Evolutionary conservation across 2,329 filamentous ascomycete genomes (phyloP).

Genomic region (Aspergillus sojae): DNA sequence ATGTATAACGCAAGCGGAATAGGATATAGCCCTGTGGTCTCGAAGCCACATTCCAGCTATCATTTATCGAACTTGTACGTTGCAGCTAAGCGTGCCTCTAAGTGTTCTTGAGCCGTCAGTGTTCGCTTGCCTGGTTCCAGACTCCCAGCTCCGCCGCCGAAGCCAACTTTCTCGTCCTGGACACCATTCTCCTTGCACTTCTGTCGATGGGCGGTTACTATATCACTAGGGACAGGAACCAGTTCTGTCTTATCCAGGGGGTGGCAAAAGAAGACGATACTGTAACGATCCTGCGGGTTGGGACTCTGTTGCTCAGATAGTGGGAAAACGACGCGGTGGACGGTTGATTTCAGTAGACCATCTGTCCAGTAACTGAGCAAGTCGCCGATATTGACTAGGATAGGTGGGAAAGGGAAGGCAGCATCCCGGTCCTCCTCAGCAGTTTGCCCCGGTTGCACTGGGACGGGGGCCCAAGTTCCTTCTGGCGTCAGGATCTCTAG

Average conservation of each 20-base stretch:
- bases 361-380: constrained; percentile 85
- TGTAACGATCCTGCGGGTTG: constrained; percentile 55
- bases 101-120: constrained; percentile 62
- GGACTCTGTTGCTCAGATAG: constrained; percentile 42
- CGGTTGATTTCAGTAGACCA: constrained; percentile 80
- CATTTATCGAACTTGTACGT: constrained; percentile 55
- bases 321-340: constrained; percentile 83
- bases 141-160: constrained; percentile 42
- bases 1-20: background rate
- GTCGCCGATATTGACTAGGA: constrained; percentile 72
- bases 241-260: constrained; percentile 58
- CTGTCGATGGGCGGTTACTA: constrained; percentile 49
- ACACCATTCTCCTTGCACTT: constrained; percentile 26
- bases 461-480: constrained; percentile 64
- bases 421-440: constrained; percentile 6
- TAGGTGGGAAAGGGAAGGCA: constrained; percentile 65
- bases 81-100: constrained; percentile 59
- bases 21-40: background rate
- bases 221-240: constrained; percentile 56
- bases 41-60: background rate
- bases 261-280: constrained; percentile 66
- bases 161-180: constrained; percentile 42
- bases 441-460: constrained; percentile 58
- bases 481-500: constrained; percentile 74
- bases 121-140: constrained; percentile 38